Percentiles rank a stretch among this genome's conserved stretches.
These are phyloP conservation scores for Quercus aquifolioides DNA, from an alignment of 306 rosid genomes.

Conservation along the genomic window DNA sequence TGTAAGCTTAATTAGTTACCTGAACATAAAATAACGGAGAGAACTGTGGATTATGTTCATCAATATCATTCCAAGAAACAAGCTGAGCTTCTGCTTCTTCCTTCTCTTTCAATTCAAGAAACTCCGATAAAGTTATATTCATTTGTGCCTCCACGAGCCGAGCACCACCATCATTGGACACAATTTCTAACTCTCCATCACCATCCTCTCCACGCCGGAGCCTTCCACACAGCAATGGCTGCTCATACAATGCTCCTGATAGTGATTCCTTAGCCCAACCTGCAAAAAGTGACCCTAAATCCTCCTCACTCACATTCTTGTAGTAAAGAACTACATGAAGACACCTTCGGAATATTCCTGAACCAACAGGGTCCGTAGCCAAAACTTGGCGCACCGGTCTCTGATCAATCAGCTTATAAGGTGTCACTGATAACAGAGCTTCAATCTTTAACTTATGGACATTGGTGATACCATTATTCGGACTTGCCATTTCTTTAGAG, in stretches of 20 bases:
- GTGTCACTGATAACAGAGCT: slow-evolving; percentile 36
- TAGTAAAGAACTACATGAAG: slow-evolving; percentile 42
- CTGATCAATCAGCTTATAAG: slow-evolving; percentile 34
- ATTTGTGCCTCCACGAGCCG: slow-evolving; percentile 40
- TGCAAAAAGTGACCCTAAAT: slow-evolving; percentile 35
- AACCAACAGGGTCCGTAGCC: not conserved
- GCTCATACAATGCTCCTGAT: too few relatives aligned
- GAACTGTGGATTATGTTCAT: slow-evolving; percentile 32
- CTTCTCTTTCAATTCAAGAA: not conserved
- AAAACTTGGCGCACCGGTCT: slow-evolving; percentile 22
- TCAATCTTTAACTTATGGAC: slow-evolving; percentile 19
- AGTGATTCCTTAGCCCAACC: slow-evolving; percentile 35
- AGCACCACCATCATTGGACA: slow-evolving; percentile 55
- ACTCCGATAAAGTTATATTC: slow-evolving; percentile 14
- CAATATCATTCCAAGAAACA: slow-evolving; percentile 60
- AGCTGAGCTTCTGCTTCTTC: slow-evolving; percentile 22
- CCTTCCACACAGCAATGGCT: too few relatives aligned
- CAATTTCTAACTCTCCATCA: slow-evolving; percentile 5
- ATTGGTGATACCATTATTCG: not conserved
- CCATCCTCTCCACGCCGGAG: too few relatives aligned
- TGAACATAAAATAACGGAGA: not conserved
- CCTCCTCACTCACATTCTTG: slow-evolving; percentile 11
- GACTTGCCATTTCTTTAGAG: not conserved
- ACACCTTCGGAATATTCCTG: slow-evolving; percentile 29
- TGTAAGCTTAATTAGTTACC: slow-evolving; percentile 22